Evolutionary conservation across 164 flowering plant species (phyloP).

Genomic region (Brasenia schreberi): DNA sequence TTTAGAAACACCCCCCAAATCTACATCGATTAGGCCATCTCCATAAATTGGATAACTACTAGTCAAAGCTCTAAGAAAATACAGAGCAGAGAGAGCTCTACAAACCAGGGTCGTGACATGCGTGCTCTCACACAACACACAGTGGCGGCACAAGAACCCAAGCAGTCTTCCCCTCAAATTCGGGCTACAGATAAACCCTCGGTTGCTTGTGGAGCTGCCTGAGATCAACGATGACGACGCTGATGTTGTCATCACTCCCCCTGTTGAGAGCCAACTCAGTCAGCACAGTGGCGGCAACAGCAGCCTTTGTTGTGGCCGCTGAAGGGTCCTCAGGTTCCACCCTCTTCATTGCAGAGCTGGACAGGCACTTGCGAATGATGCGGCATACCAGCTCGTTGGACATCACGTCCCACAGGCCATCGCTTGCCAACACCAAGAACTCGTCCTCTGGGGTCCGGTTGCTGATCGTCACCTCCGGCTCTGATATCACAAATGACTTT

Average conservation of each 20-base stretch:
- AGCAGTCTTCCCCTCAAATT: too few species aligned
- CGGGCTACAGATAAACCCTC: too few species aligned
- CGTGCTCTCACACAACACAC: too few species aligned
- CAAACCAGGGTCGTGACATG: too few species aligned
- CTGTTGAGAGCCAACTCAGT: slow-evolving; percentile 40
- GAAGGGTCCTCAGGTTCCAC: not conserved
- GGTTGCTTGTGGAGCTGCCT: not conserved
- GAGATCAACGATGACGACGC: slow-evolving; percentile 34
- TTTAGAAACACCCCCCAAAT: too few species aligned
- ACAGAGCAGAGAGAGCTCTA: too few species aligned
- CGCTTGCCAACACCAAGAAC: slow-evolving; percentile 33
- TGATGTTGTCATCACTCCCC: slow-evolving; percentile 48
- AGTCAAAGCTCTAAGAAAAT: too few species aligned
- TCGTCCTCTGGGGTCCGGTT: slow-evolving; percentile 18
- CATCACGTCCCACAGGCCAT: slow-evolving; percentile 49
- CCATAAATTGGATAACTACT: too few species aligned
- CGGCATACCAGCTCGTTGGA: slow-evolving; percentile 33
- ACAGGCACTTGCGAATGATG: slow-evolving; percentile 22
- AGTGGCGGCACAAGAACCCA: too few species aligned
- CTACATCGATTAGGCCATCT: too few species aligned
- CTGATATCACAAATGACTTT: slow-evolving; percentile 32
- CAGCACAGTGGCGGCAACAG: slow-evolving; percentile 35
- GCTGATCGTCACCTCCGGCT: slow-evolving; percentile 34
- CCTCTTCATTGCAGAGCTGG: slow-evolving; percentile 1
- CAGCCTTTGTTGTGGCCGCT: slow-evolving; percentile 3